Conservation (phyloP, 352 stramenopile genomes). For the Phytophthora agathidicida region DNA sequence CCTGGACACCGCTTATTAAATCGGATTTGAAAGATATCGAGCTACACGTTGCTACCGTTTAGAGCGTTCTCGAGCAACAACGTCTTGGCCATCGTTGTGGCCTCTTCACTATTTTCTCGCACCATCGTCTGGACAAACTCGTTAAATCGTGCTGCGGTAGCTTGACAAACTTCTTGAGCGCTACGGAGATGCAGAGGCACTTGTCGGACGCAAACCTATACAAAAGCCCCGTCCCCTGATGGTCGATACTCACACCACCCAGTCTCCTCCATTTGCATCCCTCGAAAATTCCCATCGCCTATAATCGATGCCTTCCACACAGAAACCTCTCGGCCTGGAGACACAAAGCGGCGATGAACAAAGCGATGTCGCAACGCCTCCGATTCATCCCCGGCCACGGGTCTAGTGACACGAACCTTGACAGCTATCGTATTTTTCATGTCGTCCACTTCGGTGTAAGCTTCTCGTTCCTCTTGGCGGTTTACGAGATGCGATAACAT, state of each 20-base stretch:
- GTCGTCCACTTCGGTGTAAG: background rate
- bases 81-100: background rate
- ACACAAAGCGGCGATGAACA: background rate
- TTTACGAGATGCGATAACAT: background rate
- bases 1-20: no score
- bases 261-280: slow-evolving; percentile 11
- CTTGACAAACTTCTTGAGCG: background rate
- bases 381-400: background rate
- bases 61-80: slow-evolving; percentile 1
- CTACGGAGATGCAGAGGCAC: background rate
- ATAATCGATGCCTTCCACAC: background rate
- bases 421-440: background rate
- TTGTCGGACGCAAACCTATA: slow-evolving; percentile 1
- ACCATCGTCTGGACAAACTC: slow-evolving; percentile 5
- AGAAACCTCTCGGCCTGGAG: background rate
- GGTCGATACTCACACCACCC: slow-evolving; percentile 4
- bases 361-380: background rate
- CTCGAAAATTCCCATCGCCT: background rate
- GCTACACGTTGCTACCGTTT: background rate
- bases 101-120: slow-evolving; percentile 3
- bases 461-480: background rate
- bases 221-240: background rate
- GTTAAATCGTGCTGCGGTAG: background rate
- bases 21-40: no score
- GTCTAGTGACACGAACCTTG: slow-evolving; percentile 1